Conservation (phyloP, 345 rosid species). For the Barbarea vulgaris region DNA sequence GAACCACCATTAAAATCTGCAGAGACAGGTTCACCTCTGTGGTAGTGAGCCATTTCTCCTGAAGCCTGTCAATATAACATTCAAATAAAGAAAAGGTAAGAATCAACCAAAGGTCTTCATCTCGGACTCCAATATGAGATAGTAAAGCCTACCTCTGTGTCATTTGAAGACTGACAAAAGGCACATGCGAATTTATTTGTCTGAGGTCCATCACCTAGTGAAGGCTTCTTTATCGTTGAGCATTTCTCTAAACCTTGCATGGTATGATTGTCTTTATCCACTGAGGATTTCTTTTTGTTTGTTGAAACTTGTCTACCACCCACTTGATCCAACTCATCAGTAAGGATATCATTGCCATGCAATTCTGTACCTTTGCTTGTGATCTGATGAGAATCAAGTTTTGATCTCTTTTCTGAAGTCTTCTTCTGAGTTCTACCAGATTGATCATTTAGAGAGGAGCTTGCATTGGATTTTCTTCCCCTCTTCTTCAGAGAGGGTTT, state of each 20-base stretch:
- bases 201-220: slow-evolving; percentile 42
- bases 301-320: slow-evolving; percentile 23
- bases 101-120: not conserved
- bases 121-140: slow-evolving; percentile 6
- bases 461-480: slow-evolving; percentile 31
- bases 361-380: slow-evolving; percentile 27
- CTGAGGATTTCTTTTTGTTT: slow-evolving; percentile 20
- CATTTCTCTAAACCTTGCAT: slow-evolving; percentile 28
- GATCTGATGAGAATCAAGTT: slow-evolving; percentile 31
- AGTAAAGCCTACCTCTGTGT: slow-evolving; percentile 60
- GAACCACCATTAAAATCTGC: slow-evolving; percentile 56
- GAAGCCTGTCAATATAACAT: slow-evolving; percentile 54
- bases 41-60: slow-evolving; percentile 83
- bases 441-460: slow-evolving; percentile 10
- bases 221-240: slow-evolving; percentile 35
- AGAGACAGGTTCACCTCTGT: slow-evolving; percentile 65
- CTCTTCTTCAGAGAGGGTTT: slow-evolving; percentile 17
- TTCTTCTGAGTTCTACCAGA: slow-evolving; percentile 31
- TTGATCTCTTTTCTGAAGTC: slow-evolving; percentile 24
- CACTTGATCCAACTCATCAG: slow-evolving; percentile 40
- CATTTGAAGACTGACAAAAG: slow-evolving; percentile 75
- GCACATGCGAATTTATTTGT: slow-evolving; percentile 50
- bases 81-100: not conserved
- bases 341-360: slow-evolving; percentile 26
- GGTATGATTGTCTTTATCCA: slow-evolving; percentile 14